Evolutionary conservation across 1,139 yeast species (phyloP).

Genomic region (Debaryomyces sp.): DNA sequence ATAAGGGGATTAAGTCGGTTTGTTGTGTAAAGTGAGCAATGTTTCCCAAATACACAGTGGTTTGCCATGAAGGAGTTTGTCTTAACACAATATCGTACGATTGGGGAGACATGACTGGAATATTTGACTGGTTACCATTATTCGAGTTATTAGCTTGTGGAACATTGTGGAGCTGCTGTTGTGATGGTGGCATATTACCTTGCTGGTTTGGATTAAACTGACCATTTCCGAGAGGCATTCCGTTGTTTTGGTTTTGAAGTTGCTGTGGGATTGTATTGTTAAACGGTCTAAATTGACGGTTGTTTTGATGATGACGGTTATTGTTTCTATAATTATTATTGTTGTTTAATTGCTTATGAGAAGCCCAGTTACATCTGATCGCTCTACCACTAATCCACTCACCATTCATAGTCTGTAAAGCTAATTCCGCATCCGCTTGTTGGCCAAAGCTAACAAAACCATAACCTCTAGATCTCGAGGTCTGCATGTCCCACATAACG

Average conservation of each 20-base stretch:
- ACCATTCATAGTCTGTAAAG: conserved; percentile 78
- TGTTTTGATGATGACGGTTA: conserved; percentile 16
- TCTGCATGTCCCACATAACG: conserved; percentile 98
- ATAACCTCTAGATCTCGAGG: conserved; percentile 88
- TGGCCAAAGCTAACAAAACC: conserved; percentile 84
- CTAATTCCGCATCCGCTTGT: conserved; percentile 71
- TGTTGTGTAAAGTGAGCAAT: conserved; percentile 77
- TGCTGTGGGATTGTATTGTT: conserved; percentile 17
- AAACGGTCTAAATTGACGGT: conserved; percentile 19
- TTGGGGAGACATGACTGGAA: conserved; percentile 50
- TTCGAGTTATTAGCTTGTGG: conserved; percentile 8
- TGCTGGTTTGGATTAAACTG: conserved; percentile 13
- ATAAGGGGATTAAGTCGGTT: conserved; percentile 71
- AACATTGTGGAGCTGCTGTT: conserved; percentile 4
- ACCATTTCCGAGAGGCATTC: conserved; percentile 10
- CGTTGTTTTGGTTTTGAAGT: conserved; percentile 13
- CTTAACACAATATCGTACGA: conserved; percentile 70
- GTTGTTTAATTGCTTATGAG: conserved; percentile 56
- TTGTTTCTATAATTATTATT: conserved; percentile 14
- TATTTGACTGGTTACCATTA: conserved; percentile 13
- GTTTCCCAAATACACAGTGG: conserved; percentile 87
- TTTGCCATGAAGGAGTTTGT: conserved; percentile 81
- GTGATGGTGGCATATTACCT: conserved; percentile 13
- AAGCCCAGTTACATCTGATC: conserved; percentile 88
- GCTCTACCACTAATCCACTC: conserved; percentile 71